Base-by-base conservation (phyloP, 2,329 filamentous ascomycete species). In the Penicillium verrucosum region DNA sequence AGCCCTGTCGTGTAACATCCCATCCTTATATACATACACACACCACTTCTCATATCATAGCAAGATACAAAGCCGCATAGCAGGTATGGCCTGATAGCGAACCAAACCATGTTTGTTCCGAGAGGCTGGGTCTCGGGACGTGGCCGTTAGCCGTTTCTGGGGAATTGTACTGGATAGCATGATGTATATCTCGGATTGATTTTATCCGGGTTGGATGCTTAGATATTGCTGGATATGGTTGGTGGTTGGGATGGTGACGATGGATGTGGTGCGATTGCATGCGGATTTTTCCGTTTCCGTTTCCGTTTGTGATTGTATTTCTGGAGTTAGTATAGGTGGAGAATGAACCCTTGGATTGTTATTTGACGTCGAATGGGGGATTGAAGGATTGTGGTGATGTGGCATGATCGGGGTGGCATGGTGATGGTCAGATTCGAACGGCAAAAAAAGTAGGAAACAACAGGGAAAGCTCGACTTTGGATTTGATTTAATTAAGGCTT, bases 181-280 rank as follows among this genome's bases (percentile, higher is more conserved):
- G 59, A 60, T 55, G 7, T 54, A 5, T n/a, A 30, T 8, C 23
- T 27, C 42, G 52, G 52, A 29, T 23, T 46, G 8, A 4, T 16
- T 4, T 36, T 12, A 46, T 11, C 30, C 44, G n/a, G 23, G 42
- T 58, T 30, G 56, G 16, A 4, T 21, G 8, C 32, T 25, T 8
- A 18, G 45, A 9, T n/a, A 23, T 2, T 30, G 12, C 27, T 21
- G 4, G 4, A 5, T 25, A 21, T 25, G 40, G 21, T 41, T 23
- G 42, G 25, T 51, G 10, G 16, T 41, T 29, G 9, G 14, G 25
- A 5, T 56, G 25, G 32, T 63, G 61, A 63, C 58, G 61, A 55
- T 21, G 49, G 57, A 53, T 62, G 21, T 53, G 55, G 57, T 63
- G 42, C 52, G 57, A 51, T 58, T 47, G 44, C 37, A 53, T 32